These are phyloP conservation scores for Croton laevigatus DNA, from an alignment of 441 rosid species.

Conservation along the genomic window DNA sequence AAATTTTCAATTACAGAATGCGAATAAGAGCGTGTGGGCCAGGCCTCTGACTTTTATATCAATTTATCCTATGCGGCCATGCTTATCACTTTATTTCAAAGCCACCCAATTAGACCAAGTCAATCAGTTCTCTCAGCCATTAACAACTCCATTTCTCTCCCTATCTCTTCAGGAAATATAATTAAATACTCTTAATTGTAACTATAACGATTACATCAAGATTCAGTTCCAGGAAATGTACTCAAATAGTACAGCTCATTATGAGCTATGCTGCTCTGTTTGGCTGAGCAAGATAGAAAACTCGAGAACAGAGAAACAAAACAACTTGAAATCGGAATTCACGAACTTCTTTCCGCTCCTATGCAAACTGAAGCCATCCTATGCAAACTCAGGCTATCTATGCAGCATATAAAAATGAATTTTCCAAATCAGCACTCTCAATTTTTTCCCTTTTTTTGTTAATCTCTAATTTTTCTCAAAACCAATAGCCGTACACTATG, in stretches of 20 bases:
- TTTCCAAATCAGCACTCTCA: background rate
- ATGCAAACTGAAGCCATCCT: background rate
- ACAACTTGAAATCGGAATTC: background rate
- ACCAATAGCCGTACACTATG: background rate
- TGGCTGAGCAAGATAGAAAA: background rate
- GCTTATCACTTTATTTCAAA: slow-evolving; percentile 3
- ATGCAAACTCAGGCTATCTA: background rate
- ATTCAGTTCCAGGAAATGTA: background rate
- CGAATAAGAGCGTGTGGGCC: background rate
- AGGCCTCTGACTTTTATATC: background rate
- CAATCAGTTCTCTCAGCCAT: background rate
- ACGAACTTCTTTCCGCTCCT: background rate
- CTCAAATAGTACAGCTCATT: background rate
- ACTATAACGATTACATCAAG: too few relatives aligned
- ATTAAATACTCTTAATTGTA: background rate
- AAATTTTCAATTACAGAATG: background rate
- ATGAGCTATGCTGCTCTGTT: background rate
- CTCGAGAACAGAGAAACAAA: background rate
- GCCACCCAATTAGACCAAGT: slow-evolving; percentile 13
- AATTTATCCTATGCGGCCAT: background rate
- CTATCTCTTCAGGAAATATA: background rate
- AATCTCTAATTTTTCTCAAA: background rate
- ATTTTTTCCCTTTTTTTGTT: background rate
- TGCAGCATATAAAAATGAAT: background rate
- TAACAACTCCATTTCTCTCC: background rate